phyloP scores from a whole-genome alignment of 805 yeast species.

The Candida sithepensis region DNA sequence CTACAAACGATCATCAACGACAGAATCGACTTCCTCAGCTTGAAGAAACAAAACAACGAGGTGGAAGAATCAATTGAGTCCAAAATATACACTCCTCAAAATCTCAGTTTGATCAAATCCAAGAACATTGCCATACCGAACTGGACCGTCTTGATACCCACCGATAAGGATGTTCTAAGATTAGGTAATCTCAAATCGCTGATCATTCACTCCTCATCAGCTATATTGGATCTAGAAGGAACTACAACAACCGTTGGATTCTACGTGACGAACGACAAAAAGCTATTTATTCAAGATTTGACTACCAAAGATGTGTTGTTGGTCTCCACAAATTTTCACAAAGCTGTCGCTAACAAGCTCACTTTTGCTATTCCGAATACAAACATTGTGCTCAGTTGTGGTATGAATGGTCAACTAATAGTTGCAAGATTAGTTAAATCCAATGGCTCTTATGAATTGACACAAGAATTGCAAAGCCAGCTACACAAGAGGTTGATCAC shows the following conservation, averaged over 20 bases:
- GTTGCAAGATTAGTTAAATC: conserved; percentile 7
- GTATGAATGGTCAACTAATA: conserved; percentile 31
- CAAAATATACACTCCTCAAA: conserved; percentile 21
- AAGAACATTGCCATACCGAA: conserved; percentile 18
- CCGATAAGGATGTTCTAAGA: conserved; percentile 3
- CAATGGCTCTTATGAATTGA: conserved; percentile 3
- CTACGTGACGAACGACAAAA: conserved; percentile 27
- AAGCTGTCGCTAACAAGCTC: conserved; percentile 18
- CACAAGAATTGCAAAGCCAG: conserved; percentile 12
- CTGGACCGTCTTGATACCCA: conserved; percentile 26
- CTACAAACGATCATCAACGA: conserved; percentile 35
- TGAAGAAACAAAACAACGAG: conserved; percentile 8
- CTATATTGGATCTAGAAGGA: conserved; percentile 9
- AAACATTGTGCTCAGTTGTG: conserved; percentile 25
- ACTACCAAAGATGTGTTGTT: conserved; percentile 11
- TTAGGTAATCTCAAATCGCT: conserved; percentile 21
- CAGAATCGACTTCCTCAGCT: conserved; percentile 25
- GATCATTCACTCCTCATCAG: conserved; percentile 21
- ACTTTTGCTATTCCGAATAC: conserved; percentile 19
- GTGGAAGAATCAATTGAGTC: conserved; percentile 1
- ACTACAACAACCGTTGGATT: conserved; percentile 14
- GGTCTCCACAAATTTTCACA: conserved; percentile 13
- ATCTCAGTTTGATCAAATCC: conserved; percentile 18
- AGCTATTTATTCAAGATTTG: conserved; percentile 24
- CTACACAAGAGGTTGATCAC: conserved; percentile 31